Evolutionary conservation across 371 early-diverging fungal species (phyloP).

Genomic region (Quaeritorhiza haematococci): DNA sequence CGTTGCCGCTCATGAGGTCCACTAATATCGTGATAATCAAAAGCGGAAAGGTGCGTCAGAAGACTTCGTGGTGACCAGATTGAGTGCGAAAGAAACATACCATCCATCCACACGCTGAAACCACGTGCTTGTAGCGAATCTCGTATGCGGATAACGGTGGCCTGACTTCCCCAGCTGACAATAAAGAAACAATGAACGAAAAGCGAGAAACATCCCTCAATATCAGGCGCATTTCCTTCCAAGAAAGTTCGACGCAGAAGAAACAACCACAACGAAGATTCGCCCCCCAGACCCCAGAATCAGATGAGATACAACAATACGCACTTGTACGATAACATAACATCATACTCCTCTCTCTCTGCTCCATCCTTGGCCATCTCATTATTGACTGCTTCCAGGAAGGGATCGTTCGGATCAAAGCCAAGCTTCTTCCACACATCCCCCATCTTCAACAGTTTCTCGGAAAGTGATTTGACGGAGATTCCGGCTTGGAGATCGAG

Average conservation of each 20-base stretch:
- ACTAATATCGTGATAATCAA: too few species aligned
- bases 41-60: too few species aligned
- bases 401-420: constrained; percentile 22
- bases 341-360: constrained; percentile 14
- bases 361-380: constrained; percentile 5
- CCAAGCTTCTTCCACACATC: constrained; percentile 14
- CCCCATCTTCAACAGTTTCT: neutral
- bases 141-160: constrained; percentile 8
- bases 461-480: too few species aligned
- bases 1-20: neutral
- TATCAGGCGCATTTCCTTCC: too few species aligned
- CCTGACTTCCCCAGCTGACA: constrained; percentile 18
- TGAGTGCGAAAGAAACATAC: too few species aligned
- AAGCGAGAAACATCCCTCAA: too few species aligned
- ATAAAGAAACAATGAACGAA: too few species aligned
- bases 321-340: constrained; percentile 24
- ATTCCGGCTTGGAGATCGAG: too few species aligned
- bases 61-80: too few species aligned
- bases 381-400: constrained; percentile 18
- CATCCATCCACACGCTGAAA: constrained; percentile 23
- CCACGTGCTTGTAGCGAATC: constrained; percentile 12
- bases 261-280: too few species aligned
- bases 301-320: neutral
- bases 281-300: neutral
- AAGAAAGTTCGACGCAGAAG: too few species aligned